A percentile compares a stretch with the other conserved stretches of the same genome.
These are phyloP conservation scores for Rhodotorula glutinis DNA, from an alignment of 1,284 basidiomycete species.

Conservation along the genomic window DNA sequence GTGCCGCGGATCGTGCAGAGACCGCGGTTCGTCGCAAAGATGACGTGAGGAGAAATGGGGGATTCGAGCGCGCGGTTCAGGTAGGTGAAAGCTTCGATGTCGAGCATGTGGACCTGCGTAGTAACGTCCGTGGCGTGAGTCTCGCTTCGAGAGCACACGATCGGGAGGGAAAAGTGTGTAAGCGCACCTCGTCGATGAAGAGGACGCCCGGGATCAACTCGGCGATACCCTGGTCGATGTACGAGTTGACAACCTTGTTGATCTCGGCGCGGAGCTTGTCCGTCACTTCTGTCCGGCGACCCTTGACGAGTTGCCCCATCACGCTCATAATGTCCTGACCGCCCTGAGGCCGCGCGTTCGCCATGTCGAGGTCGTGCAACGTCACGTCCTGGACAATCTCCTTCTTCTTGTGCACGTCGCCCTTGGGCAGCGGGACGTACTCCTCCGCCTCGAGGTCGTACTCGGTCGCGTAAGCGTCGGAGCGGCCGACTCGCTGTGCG, in stretches of 20 bases:
- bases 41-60: conserved; percentile 93
- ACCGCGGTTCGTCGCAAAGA: conserved; percentile 93
- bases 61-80: conserved; percentile 94
- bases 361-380: conserved; percentile 91
- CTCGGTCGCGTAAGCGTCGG: conserved; percentile 97
- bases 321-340: conserved; percentile 99
- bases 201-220: conserved; percentile 96
- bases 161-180: too few species aligned
- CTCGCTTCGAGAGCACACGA: not conserved
- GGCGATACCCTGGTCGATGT: conserved; percentile 96
- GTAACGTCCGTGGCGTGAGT: not conserved
- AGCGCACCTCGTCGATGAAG: conserved; percentile 91
- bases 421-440: conserved; percentile 95
- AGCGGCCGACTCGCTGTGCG: conserved; percentile 80
- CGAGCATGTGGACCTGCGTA: conserved; percentile 91
- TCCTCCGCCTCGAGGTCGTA: conserved; percentile 98
- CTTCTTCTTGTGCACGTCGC: conserved; percentile 95
- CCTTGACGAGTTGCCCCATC: conserved; percentile 95
- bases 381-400: conserved; percentile 98
- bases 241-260: conserved; percentile 96
- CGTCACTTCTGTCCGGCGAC: conserved; percentile 89
- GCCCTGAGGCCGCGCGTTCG: conserved; percentile 82
- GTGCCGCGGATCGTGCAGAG: conserved; percentile 89
- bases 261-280: conserved; percentile 94
- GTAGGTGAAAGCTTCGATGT: conserved; percentile 99